Base-by-base conservation (phyloP, 441 rosid species). In the Flueggea neowawraea region DNA sequence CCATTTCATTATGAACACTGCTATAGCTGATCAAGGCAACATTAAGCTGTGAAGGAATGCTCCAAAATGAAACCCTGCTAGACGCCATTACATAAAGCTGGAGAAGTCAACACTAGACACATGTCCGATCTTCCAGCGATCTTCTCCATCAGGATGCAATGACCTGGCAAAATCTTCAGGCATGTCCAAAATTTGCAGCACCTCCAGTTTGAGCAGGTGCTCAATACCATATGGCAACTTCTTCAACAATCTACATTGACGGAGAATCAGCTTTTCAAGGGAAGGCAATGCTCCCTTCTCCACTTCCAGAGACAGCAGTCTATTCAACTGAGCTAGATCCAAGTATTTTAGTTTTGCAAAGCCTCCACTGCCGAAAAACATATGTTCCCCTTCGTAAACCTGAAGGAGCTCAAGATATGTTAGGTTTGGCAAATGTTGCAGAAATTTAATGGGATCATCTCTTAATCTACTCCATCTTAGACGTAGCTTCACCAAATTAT, bases 161-260 rank as follows among this genome's bases (percentile, higher is more conserved):
- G 67, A 60, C 73, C 43, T 59, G 28, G 74, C 73, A 5, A 76
- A 56, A 16, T 78, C 69, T 10, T 51, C 48, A 0, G 79, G 82
- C 80, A 80, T 80, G 15, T 80, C 75, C 32, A 74, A 71, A 57
- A 78, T 73, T 13, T 79, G 68, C 0, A 79, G 60, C 36, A 61
- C 52, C 54, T 74, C 74, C 0, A 82, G 68, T 32, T 60, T 61
- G 22, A 16, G 22, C 63, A 80, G 64, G 57, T 75, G 60, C 50
- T 75, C 76, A 3, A 72, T 82, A 28, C 88, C 88, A 12, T 31
- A 58, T 6, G 85, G 84, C 16, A 80, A 74, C 16, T 60, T 76
- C 52, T 56, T 66, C 73, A 83, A 32, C 9, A 6, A 31, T 49
- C 59, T 58, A 31, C 88, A 83, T n/a, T 77, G 61, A 16, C 61